These are phyloP conservation scores for Hypsizygus ulmarius DNA, from an alignment of 1,284 basidiomycete genomes.

Conservation along the genomic window DNA sequence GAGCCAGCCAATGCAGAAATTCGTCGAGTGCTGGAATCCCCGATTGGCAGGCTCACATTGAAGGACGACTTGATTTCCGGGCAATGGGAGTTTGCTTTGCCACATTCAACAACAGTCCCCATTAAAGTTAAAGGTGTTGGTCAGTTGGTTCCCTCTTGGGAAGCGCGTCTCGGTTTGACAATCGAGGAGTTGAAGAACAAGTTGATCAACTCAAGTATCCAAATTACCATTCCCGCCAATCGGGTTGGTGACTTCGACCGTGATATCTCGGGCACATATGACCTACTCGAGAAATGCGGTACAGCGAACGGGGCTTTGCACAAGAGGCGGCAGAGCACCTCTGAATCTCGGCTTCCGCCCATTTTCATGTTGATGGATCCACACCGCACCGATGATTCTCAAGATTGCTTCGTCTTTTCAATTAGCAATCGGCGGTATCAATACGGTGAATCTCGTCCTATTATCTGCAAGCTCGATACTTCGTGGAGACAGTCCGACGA, in stretches of 20 bases:
- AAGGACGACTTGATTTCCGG: slow-evolving; percentile 62
- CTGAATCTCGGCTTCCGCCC: slow-evolving; percentile 51
- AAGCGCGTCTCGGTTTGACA: slow-evolving; percentile 77
- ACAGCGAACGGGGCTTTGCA: slow-evolving; percentile 89
- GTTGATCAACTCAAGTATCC: slow-evolving; percentile 65
- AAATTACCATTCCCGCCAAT: slow-evolving; percentile 56
- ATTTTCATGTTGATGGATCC: slow-evolving; percentile 87
- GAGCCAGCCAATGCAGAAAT: slow-evolving; percentile 82
- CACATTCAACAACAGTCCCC: slow-evolving; percentile 52
- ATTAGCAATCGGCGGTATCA: slow-evolving; percentile 75
- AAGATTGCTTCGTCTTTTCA: slow-evolving; percentile 83
- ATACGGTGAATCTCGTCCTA: slow-evolving; percentile 75
- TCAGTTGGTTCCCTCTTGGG: slow-evolving; percentile 82
- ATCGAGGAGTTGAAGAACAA: slow-evolving; percentile 64
- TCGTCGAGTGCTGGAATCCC: slow-evolving; percentile 70
- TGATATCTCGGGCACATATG: slow-evolving; percentile 78
- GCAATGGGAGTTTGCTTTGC: slow-evolving; percentile 81
- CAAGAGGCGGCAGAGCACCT: slow-evolving; percentile 47
- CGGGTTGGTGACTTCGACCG: slow-evolving; percentile 65
- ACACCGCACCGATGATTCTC: slow-evolving; percentile 70
- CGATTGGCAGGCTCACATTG: slow-evolving; percentile 77
- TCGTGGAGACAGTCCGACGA: slow-evolving; percentile 74
- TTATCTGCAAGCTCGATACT: slow-evolving; percentile 68
- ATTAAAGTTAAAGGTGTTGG: slow-evolving; percentile 68
- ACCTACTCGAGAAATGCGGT: slow-evolving; percentile 82